A percentile compares a stretch with the other conserved stretches of the same genome.
phyloP scores from a whole-genome alignment of 306 rosid genomes.

The Quercus variabilis region DNA sequence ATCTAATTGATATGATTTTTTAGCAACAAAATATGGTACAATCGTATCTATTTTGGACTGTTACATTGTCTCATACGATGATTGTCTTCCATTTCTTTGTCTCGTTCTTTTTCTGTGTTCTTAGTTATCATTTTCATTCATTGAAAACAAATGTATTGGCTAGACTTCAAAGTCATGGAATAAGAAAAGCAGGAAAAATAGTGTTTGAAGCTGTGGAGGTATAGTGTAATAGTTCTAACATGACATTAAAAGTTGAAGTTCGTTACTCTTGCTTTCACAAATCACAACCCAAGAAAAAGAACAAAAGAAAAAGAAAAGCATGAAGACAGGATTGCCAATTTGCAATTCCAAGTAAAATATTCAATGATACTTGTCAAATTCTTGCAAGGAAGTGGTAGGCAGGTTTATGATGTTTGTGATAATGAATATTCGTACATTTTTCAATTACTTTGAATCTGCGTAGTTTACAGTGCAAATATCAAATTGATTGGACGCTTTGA shows the following conservation, averaged over 20 bases:
- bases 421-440: neutral
- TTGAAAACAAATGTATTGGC: neutral
- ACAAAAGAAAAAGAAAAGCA: neutral
- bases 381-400: neutral
- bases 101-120: neutral
- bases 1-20: too few species aligned
- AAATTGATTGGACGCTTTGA: slow-evolving; percentile 2
- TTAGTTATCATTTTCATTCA: too few species aligned
- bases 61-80: neutral
- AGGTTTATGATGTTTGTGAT: neutral
- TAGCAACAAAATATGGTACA: too few species aligned
- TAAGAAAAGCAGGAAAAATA: neutral
- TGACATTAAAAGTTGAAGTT: neutral
- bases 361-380: neutral
- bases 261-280: neutral
- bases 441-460: neutral
- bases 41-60: too few species aligned
- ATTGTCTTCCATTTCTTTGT: neutral
- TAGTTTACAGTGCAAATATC: neutral
- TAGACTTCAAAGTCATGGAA: neutral
- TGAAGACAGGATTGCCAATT: neutral
- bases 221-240: neutral
- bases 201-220: neutral
- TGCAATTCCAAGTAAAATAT: neutral
- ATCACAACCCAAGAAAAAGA: too few species aligned